A percentile compares a stretch with the other conserved stretches of the same genome.
phyloP scores from a whole-genome alignment of 108 stramenopile species.

The Pseudonitzschia multistriata region DNA sequence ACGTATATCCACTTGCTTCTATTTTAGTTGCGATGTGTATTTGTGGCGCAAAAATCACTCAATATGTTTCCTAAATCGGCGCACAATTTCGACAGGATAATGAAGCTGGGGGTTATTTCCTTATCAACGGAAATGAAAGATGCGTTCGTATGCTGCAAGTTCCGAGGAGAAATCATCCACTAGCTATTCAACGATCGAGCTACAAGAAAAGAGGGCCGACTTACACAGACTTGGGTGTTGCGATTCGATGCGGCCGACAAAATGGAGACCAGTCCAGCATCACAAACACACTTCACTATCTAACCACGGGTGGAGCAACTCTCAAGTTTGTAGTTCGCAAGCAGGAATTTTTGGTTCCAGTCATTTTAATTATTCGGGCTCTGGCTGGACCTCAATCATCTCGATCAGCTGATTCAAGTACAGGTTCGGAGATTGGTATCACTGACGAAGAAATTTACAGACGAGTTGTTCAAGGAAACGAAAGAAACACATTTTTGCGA shows the following conservation, averaged over 20 bases:
- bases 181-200: constrained; percentile 86
- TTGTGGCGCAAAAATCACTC: background rate
- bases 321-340: constrained; percentile 87
- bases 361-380: constrained; percentile 86
- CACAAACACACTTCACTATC: constrained; percentile 95
- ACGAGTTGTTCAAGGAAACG: constrained; percentile 83
- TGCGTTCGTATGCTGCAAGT: constrained; percentile 94
- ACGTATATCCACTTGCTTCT: constrained; percentile 12
- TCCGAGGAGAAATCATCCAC: constrained; percentile 88
- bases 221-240: constrained; percentile 86
- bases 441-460: constrained; percentile 91
- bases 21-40: background rate
- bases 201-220: constrained; percentile 90
- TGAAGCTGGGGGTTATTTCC: constrained; percentile 97
- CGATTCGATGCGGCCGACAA: constrained; percentile 76
- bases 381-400: constrained; percentile 49
- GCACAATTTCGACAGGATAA: constrained; percentile 54
- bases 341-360: constrained; percentile 95
- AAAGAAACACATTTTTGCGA: constrained; percentile 87
- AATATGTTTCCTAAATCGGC: background rate
- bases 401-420: constrained; percentile 22
- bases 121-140: constrained; percentile 95
- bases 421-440: constrained; percentile 51
- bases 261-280: constrained; percentile 85
- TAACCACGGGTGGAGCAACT: constrained; percentile 92